A percentile compares a stretch with the other conserved stretches of the same genome.
These are phyloP conservation scores for Russula vinacea DNA, from an alignment of 768 basidiomycete species.

Conservation along the genomic window DNA sequence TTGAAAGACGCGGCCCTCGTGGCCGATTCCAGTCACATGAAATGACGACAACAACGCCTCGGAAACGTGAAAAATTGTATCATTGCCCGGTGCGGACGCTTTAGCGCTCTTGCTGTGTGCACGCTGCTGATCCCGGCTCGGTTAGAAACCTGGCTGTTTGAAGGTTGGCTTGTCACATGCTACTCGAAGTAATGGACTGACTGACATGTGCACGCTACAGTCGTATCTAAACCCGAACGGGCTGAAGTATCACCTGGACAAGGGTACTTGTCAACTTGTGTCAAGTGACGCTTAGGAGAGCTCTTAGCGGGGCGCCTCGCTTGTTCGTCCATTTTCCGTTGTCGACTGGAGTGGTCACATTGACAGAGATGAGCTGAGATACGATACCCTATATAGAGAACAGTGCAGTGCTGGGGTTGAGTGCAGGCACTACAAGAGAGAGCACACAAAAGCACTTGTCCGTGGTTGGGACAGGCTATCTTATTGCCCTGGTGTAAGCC, in stretches of 20 bases:
- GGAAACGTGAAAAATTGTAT: slow-evolving; percentile 31
- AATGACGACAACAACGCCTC: slow-evolving; percentile 20
- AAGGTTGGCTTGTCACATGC: slow-evolving; percentile 43
- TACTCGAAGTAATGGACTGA: slow-evolving; percentile 5
- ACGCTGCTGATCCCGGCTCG: slow-evolving; percentile 6
- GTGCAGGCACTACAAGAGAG: slow-evolving; percentile 12
- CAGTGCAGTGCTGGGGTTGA: slow-evolving; percentile 16
- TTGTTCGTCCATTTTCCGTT: not conserved
- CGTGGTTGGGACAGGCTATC: slow-evolving; percentile 18
- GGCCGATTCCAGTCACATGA: slow-evolving; percentile 29
- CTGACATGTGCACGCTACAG: slow-evolving; percentile 34
- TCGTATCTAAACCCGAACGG: slow-evolving; percentile 66
- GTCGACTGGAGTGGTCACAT: slow-evolving; percentile 7
- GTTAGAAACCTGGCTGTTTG: slow-evolving; percentile 46
- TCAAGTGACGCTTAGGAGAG: slow-evolving; percentile 16
- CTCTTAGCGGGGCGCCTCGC: not conserved
- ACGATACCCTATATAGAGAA: slow-evolving; percentile 25
- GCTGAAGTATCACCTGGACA: slow-evolving; percentile 63
- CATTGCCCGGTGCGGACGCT: slow-evolving; percentile 27
- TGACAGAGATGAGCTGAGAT: slow-evolving; percentile 17
- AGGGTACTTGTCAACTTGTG: slow-evolving; percentile 56
- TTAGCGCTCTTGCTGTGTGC: not conserved
- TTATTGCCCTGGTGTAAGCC: slow-evolving; percentile 25
- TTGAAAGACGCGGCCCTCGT: slow-evolving; percentile 29
- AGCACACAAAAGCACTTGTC: slow-evolving; percentile 8